Conservation (phyloP, 192 early-diverging fungal species). For the Coemansia sp. region DNA sequence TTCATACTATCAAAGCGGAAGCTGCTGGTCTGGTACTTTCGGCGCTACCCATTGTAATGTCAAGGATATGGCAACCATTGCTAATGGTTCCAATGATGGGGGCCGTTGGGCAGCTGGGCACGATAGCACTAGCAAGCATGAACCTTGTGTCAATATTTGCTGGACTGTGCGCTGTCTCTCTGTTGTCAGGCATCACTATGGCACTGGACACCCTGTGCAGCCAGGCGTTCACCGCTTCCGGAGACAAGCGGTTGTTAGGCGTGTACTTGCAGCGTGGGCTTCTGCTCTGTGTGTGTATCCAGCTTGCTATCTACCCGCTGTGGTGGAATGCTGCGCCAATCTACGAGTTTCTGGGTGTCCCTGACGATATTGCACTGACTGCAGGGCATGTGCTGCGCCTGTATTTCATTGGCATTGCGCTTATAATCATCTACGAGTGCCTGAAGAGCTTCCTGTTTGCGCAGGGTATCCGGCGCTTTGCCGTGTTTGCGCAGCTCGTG, state of each 20-base stretch:
- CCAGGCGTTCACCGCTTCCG: slow-evolving; percentile 70
- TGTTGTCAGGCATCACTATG: slow-evolving; percentile 67
- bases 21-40: slow-evolving; percentile 17
- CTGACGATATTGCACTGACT: slow-evolving; percentile 67
- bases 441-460: slow-evolving; percentile 83
- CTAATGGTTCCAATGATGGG: slow-evolving; percentile 42
- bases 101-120: slow-evolving; percentile 63
- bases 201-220: slow-evolving; percentile 79
- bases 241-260: slow-evolving; percentile 66
- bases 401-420: slow-evolving; percentile 71
- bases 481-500: slow-evolving; percentile 67
- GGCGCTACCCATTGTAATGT: slow-evolving; percentile 44
- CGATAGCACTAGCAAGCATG: slow-evolving; percentile 67
- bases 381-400: slow-evolving; percentile 68
- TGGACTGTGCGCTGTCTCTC: slow-evolving; percentile 64
- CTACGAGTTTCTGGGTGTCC: slow-evolving; percentile 38
- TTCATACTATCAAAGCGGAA: slow-evolving; percentile 19
- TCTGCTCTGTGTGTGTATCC: slow-evolving; percentile 67
- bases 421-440: slow-evolving; percentile 77
- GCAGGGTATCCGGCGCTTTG: slow-evolving; percentile 88
- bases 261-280: slow-evolving; percentile 79
- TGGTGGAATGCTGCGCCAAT: slow-evolving; percentile 45
- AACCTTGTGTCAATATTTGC: slow-evolving; percentile 74
- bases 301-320: slow-evolving; percentile 69
- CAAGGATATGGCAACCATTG: slow-evolving; percentile 35